Conservation (phyloP, 306 rosid genomes). For the Astragalus membranaceus region DNA sequence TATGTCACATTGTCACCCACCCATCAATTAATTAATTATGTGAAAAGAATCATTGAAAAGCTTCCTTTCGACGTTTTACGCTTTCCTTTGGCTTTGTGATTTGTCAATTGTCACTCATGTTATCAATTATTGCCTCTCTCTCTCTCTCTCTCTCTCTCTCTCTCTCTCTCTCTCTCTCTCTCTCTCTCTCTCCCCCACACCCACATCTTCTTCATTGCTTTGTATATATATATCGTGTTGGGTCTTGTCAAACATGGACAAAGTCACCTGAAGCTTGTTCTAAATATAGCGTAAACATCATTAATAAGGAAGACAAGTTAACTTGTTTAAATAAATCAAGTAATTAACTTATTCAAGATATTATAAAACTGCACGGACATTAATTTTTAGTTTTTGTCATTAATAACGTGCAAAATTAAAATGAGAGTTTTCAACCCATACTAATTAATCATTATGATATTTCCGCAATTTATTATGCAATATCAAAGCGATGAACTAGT, state of each 20-base stretch:
- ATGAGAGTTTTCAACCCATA: too few relatives aligned
- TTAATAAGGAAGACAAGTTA: background rate
- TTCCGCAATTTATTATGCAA: too few relatives aligned
- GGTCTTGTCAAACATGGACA: constrained; percentile 20
- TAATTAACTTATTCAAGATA: too few relatives aligned
- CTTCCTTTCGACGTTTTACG: constrained; percentile 36
- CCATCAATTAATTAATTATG: background rate
- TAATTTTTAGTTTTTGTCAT: too few relatives aligned
- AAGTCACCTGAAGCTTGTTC: constrained; percentile 4
- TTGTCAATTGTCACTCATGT: constrained; percentile 2
- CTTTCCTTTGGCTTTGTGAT: background rate
- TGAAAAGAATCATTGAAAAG: constrained; percentile 31
- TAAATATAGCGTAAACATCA: background rate
- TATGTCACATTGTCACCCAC: constrained; percentile 5
- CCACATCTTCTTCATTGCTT: too few relatives aligned
- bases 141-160: background rate
- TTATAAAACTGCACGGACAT: background rate
- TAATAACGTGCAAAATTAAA: too few relatives aligned
- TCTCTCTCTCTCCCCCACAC: background rate
- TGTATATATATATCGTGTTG: background rate
- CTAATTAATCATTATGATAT: too few relatives aligned
- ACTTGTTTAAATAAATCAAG: background rate
- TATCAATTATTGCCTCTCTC: constrained; percentile 24
- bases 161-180: background rate
- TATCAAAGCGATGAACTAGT: too few relatives aligned